A percentile compares a stretch with the other conserved stretches of the same genome.
Conservation (phyloP, 345 rosid genomes). For the Salix brachista region DNA sequence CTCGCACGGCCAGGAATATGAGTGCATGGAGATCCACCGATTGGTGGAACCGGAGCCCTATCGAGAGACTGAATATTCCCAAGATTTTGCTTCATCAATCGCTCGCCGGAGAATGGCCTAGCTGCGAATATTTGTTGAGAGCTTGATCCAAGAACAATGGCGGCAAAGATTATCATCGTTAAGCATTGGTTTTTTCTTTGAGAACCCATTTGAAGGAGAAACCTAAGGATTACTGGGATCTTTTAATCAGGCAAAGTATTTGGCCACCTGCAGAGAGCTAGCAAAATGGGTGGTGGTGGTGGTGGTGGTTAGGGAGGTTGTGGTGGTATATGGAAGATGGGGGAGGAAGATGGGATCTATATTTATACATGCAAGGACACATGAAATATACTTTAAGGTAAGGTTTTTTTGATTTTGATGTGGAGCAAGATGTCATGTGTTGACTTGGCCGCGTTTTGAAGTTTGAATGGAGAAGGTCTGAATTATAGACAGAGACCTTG, state of each 20-base stretch:
- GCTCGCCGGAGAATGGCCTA: conserved; percentile 28
- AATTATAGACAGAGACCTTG: not conserved
- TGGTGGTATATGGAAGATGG: not conserved
- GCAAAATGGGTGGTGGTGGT: not conserved
- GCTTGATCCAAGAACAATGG: conserved; percentile 1
- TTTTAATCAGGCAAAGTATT: not conserved
- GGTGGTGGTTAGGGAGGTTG: not conserved
- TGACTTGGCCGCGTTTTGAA: conserved; percentile 21
- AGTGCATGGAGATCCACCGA: conserved; percentile 30
- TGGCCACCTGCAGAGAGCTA: not conserved
- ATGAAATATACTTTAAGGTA: not conserved
- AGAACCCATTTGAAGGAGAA: conserved; percentile 6
- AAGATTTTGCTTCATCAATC: not conserved
- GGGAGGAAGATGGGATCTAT: too few species aligned
- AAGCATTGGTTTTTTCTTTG: not conserved
- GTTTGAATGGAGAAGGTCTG: conserved; percentile 13
- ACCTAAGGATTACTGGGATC: not conserved
- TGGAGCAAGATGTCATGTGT: not conserved
- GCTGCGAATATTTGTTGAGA: conserved; percentile 12
- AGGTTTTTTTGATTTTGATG: not conserved
- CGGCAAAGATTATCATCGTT: not conserved
- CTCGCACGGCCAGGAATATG: conserved; percentile 21
- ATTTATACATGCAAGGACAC: too few species aligned
- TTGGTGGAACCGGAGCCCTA: conserved; percentile 34
- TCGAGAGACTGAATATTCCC: conserved; percentile 28